Evolutionary conservation across 495 filamentous ascomycete species (phyloP).

Genomic region (Oidiodendron maius): DNA sequence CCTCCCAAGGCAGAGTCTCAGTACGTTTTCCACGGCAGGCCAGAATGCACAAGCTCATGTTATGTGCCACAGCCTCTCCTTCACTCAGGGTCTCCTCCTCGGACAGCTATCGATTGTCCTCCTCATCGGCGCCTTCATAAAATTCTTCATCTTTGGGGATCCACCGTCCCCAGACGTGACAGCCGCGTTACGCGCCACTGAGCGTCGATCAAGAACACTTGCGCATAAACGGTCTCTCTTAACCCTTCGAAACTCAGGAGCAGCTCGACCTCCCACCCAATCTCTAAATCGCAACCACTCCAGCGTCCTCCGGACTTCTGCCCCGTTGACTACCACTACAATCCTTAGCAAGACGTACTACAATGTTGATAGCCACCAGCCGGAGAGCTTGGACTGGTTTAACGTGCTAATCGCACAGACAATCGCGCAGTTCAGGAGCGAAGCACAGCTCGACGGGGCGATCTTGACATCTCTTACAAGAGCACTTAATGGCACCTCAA

Average conservation of each 20-base stretch:
- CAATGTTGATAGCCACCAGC: constrained; percentile 90
- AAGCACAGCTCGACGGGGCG: constrained; percentile 84
- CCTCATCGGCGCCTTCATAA: constrained; percentile 89
- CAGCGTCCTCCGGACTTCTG: constrained; percentile 60
- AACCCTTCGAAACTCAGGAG: constrained; percentile 38
- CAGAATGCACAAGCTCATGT: constrained; percentile 15
- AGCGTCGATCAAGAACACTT: constrained; percentile 56
- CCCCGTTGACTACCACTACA: constrained; percentile 72
- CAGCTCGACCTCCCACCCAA: constrained; percentile 15
- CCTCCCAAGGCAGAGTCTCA: constrained; percentile 40
- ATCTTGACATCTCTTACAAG: constrained; percentile 91
- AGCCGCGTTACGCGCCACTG: constrained; percentile 59
- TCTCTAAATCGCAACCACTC: constrained; percentile 68
- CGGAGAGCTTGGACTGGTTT: constrained; percentile 99
- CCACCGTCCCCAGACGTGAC: constrained; percentile 74
- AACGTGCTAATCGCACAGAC: constrained; percentile 97
- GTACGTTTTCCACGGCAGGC: constrained; percentile 26
- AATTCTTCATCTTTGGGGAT: constrained; percentile 99
- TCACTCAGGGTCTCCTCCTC: constrained; percentile 87
- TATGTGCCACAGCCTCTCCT: constrained; percentile 58
- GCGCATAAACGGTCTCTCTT: constrained; percentile 65
- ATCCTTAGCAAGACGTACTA: constrained; percentile 97
- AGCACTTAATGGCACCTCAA: constrained; percentile 75
- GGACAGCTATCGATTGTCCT: constrained; percentile 90
- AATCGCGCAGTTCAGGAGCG: constrained; percentile 88